Conservation (phyloP, 768 basidiomycete species). For the Mycena alexandri region DNA sequence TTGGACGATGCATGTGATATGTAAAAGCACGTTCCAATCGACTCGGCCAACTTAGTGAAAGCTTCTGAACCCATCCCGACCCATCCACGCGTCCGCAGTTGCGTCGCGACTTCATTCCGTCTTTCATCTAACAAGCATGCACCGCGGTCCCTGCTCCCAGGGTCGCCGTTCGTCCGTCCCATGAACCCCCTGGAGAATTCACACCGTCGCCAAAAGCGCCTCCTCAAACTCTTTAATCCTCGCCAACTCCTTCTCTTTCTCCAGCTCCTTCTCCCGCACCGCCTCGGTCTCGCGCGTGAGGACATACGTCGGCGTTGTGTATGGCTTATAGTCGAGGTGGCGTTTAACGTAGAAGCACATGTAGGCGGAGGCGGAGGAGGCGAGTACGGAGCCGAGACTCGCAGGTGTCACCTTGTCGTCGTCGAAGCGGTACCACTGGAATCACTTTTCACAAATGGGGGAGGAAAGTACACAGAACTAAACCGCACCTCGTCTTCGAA, state of each 20-base stretch:
- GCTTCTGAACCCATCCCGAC: too few relatives aligned
- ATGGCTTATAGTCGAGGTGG: conserved; percentile 85
- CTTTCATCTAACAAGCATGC: too few relatives aligned
- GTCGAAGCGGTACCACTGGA: conserved; percentile 93
- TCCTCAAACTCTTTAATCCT: conserved; percentile 28
- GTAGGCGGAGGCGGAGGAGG: conserved; percentile 83
- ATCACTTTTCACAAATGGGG: too few relatives aligned
- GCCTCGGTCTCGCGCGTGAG: conserved; percentile 73
- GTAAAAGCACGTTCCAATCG: too few relatives aligned
- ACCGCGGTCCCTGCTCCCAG: too few relatives aligned
- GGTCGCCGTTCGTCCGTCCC: too few relatives aligned
- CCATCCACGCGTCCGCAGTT: too few relatives aligned
- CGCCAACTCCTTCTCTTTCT: conserved; percentile 25
- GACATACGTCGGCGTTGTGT: conserved; percentile 76
- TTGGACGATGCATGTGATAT: too few relatives aligned
- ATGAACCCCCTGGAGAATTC: too few relatives aligned
- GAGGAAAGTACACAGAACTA: too few relatives aligned
- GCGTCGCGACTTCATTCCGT: too few relatives aligned
- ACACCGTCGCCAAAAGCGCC: conserved; percentile 21
- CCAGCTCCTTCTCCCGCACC: conserved; percentile 62
- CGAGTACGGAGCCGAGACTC: conserved; percentile 74
- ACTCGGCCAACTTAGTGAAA: too few relatives aligned
- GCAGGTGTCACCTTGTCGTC: conserved; percentile 91
- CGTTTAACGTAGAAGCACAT: conserved; percentile 98
- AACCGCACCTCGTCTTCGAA: conserved; percentile 83